Percentiles rank a stretch among this genome's conserved stretches.
Conservation (phyloP, 2,329 filamentous ascomycete genomes). For the Neofusicoccum kwambonambiense region DNA sequence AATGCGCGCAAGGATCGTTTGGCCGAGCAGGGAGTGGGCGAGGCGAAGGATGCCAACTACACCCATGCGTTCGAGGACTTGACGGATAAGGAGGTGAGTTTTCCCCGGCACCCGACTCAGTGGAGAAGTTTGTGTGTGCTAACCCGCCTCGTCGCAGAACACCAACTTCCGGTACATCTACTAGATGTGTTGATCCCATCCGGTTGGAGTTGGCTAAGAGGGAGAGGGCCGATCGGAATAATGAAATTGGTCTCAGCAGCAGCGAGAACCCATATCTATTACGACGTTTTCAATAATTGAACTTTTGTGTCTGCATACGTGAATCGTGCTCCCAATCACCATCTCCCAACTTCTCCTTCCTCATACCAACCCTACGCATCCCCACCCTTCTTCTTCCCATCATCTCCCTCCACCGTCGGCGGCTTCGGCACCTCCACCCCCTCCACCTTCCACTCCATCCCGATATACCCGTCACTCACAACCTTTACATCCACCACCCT, state of each 20-base stretch:
- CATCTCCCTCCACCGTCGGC: slow-evolving; percentile 27
- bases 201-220: not conserved
- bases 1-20: slow-evolving; percentile 59
- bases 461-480: slow-evolving; percentile 84
- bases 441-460: slow-evolving; percentile 62
- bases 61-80: slow-evolving; percentile 62
- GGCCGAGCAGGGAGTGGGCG: slow-evolving; percentile 41
- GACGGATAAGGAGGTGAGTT: slow-evolving; percentile 53
- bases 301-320: not conserved
- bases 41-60: slow-evolving; percentile 43
- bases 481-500: slow-evolving; percentile 72
- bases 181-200: slow-evolving; percentile 25
- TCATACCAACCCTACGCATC: not conserved
- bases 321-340: not conserved
- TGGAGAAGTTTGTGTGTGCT: not conserved
- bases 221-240: not conserved
- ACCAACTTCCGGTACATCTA: slow-evolving; percentile 59
- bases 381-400: slow-evolving; percentile 20
- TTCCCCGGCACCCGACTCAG: not conserved
- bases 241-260: not conserved
- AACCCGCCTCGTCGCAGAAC: slow-evolving; percentile 38
- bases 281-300: not conserved
- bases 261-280: not conserved
- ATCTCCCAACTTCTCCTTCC: not conserved
- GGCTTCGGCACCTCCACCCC: slow-evolving; percentile 52